phyloP scores from a whole-genome alignment of 306 rosid species.

The Vicia sativa region DNA sequence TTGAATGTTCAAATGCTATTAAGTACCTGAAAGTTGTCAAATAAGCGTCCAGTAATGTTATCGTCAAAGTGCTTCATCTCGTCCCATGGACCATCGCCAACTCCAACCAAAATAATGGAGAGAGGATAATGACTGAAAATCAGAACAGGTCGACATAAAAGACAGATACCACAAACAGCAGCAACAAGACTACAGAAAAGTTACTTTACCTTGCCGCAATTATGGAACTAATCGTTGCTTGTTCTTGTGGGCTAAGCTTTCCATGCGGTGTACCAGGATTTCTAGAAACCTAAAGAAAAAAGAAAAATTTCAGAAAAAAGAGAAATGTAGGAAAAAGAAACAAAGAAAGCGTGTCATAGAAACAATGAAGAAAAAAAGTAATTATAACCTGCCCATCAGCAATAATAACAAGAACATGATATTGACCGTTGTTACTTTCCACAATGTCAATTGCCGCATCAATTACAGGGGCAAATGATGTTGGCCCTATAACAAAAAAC shows the following conservation, averaged over 20 bases:
- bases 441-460: conserved; percentile 87
- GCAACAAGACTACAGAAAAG: conserved; percentile 23
- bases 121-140: conserved; percentile 74
- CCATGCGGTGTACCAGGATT: conserved; percentile 70
- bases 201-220: conserved; percentile 81
- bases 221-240: conserved; percentile 71
- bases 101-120: conserved; percentile 91
- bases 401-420: conserved; percentile 94
- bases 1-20: conserved; percentile 18
- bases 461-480: conserved; percentile 89
- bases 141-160: conserved; percentile 33
- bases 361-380: conserved; percentile 3
- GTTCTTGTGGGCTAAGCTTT: conserved; percentile 76
- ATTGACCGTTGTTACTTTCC: conserved; percentile 76
- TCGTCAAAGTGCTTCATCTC: conserved; percentile 86
- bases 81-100: conserved; percentile 99
- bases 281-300: conserved; percentile 62
- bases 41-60: conserved; percentile 74
- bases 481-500: conserved; percentile 66
- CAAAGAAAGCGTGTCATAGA: conserved; percentile 9
- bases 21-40: conserved; percentile 94
- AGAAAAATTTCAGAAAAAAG: conserved; percentile 15
- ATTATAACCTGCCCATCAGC: conserved; percentile 95
- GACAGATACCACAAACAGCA: conserved; percentile 29
- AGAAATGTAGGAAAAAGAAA: conserved; percentile 14